phyloP scores from a whole-genome alignment of 2,329 filamentous ascomycete species.

The Sordariomycetes sp. region DNA sequence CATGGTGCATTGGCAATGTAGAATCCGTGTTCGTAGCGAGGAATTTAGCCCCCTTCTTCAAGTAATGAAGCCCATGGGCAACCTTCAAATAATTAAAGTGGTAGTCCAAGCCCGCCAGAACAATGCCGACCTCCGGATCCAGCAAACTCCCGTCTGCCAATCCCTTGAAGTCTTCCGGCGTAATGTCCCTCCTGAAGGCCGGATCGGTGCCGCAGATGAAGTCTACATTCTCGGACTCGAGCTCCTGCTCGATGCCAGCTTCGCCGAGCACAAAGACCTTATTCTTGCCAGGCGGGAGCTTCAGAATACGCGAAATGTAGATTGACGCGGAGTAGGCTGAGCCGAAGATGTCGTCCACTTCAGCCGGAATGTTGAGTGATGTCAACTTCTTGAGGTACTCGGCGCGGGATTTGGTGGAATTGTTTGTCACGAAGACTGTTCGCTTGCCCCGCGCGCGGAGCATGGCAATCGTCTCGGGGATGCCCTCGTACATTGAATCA shows the following conservation, averaged over 20 bases:
- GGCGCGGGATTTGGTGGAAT: slow-evolving; percentile 89
- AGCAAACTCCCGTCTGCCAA: slow-evolving; percentile 69
- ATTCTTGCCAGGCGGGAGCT: slow-evolving; percentile 67
- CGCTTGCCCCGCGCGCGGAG: slow-evolving; percentile 78
- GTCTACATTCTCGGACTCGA: slow-evolving; percentile 67
- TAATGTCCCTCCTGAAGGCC: slow-evolving; percentile 66
- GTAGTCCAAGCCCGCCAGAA: slow-evolving; percentile 85
- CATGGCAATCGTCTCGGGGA: slow-evolving; percentile 77
- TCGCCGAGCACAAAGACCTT: slow-evolving; percentile 95
- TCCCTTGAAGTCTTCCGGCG: slow-evolving; percentile 67
- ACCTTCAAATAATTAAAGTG: slow-evolving; percentile 95
- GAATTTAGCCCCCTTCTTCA: slow-evolving; percentile 73
- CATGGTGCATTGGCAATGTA: slow-evolving; percentile 72
- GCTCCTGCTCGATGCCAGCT: slow-evolving; percentile 81
- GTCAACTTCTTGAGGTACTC: slow-evolving; percentile 93
- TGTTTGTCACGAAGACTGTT: slow-evolving; percentile 95
- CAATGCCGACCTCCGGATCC: slow-evolving; percentile 82
- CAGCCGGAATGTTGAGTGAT: slow-evolving; percentile 67
- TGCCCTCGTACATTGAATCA: slow-evolving; percentile 77
- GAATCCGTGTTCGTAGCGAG: slow-evolving; percentile 91
- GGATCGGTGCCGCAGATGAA: slow-evolving; percentile 85
- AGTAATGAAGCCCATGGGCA: slow-evolving; percentile 75
- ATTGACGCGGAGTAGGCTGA: slow-evolving; percentile 92
- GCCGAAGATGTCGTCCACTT: slow-evolving; percentile 86
- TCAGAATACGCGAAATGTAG: slow-evolving; percentile 89